Evolutionary conservation across 305 asterid species (phyloP), one percentile per base, ranked within the genome.

Genomic region (Lippia alba): DNA sequence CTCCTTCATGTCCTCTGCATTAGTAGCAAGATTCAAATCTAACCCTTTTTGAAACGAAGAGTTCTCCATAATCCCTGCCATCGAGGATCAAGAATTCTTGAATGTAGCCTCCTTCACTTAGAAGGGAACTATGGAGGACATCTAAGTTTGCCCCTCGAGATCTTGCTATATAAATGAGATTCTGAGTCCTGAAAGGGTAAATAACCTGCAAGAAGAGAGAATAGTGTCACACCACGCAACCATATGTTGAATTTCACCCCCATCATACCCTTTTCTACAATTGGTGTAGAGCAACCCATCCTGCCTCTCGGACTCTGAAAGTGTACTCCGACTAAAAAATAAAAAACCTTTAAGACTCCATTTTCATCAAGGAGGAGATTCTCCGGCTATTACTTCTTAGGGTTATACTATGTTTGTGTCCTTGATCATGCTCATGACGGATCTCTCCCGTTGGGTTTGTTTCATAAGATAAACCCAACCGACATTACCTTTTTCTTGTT

Each of bases 231-330:
- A 70, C 94, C 91, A 69, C 86, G 86, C 16, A 87, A 85, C 89
- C 89, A 88, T 15, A 88, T 74, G 74, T 88, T 91, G 8, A 89
- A 81, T 72, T 84, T 86, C 6, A 81, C 86, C 40, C 87, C 94
- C n/a, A 36, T 86, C 86, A 40, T 86, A 88, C 2, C 91, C 94
- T 57, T 71, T 79, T 64, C 84, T 57, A 91, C 90, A 89, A 2
- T 86, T 83, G 0, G 96, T 89, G 83, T 86, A 90, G 6, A 88
- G 84, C 33, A 88, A 78, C 16, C 89, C 96, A 40, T 89, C 96
- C 18, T 80, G 79, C 60, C 74, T 32, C 60, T 70, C 78, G 15
- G 85, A 83, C 60, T 84, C 84, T 0, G 78, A 15, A 8, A 86
- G 50, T 0, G 92, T 89, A 63, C 92, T 84, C 62, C 84, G 71